phyloP scores from a whole-genome alignment of 2,329 filamentous ascomycete species.

The Acephala macrosclerotiorum region DNA sequence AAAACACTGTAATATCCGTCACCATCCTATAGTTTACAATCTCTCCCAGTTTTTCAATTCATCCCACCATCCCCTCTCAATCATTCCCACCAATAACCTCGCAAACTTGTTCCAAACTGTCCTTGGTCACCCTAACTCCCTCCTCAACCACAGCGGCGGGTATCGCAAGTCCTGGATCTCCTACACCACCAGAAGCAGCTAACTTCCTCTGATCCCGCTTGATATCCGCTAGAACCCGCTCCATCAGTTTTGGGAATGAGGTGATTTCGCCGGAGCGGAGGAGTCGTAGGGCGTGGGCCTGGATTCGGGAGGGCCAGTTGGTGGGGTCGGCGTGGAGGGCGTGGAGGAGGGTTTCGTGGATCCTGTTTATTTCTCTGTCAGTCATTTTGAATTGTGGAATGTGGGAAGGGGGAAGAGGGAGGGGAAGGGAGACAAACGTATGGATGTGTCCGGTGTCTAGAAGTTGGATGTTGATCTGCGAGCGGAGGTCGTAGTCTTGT shows the following conservation, averaged over 20 bases:
- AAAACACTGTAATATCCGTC: background rate
- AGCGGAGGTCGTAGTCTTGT: slow-evolving; percentile 67
- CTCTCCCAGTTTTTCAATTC: background rate
- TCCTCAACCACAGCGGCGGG: slow-evolving; percentile 67
- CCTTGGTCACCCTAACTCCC: slow-evolving; percentile 64
- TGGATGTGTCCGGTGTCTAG: slow-evolving; percentile 65
- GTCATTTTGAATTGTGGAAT: slow-evolving; percentile 4
- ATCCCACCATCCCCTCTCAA: background rate
- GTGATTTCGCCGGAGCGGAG: slow-evolving; percentile 66
- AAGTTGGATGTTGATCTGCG: slow-evolving; percentile 66
- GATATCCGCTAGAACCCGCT: slow-evolving; percentile 68
- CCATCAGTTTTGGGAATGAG: slow-evolving; percentile 67
- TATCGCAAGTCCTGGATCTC: slow-evolving; percentile 56
- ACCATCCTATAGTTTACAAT: background rate
- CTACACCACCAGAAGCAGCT: slow-evolving; percentile 2
- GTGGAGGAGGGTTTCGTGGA: slow-evolving; percentile 70
- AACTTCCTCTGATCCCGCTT: slow-evolving; percentile 34
- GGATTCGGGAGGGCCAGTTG: slow-evolving; percentile 69
- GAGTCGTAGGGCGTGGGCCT: slow-evolving; percentile 65
- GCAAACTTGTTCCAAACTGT: slow-evolving; percentile 58
- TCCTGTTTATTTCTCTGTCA: too few species aligned
- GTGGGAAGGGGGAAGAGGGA: too few species aligned
- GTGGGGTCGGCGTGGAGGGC: slow-evolving; percentile 63
- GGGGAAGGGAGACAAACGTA: slow-evolving; percentile 58
- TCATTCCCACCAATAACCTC: slow-evolving; percentile 5